These are phyloP conservation scores for Asterophora parasitica DNA, from an alignment of 768 basidiomycete species.

Conservation along the genomic window DNA sequence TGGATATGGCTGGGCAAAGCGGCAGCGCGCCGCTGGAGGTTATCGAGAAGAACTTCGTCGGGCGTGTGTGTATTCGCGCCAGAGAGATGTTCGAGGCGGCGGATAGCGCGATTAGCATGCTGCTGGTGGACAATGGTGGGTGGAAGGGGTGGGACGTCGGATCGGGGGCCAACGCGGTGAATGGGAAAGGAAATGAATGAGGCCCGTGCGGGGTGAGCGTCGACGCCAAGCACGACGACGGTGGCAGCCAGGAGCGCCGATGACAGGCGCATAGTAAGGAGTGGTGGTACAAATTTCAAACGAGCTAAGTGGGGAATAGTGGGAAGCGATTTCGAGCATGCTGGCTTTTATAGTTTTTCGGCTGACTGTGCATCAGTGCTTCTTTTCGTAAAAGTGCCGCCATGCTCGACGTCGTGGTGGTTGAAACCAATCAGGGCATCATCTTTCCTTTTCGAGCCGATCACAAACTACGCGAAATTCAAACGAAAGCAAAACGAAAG, in stretches of 20 bases:
- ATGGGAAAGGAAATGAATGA: constrained; percentile 20
- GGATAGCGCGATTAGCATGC: constrained; percentile 49
- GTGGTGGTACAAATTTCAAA: background rate
- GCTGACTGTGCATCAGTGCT: too few relatives aligned
- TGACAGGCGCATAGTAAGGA: constrained; percentile 11
- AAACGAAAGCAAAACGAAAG: too few relatives aligned
- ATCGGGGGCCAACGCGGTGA: constrained; percentile 2
- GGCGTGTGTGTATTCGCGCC: constrained; percentile 35
- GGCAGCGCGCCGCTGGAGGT: constrained; percentile 37
- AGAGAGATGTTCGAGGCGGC: constrained; percentile 55
- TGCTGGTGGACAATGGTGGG: constrained; percentile 42
- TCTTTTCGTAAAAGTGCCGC: too few relatives aligned
- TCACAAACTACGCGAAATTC: too few relatives aligned
- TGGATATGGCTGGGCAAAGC: constrained; percentile 24
- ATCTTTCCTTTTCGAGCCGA: too few relatives aligned
- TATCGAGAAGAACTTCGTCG: constrained; percentile 28
- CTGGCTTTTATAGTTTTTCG: too few relatives aligned
- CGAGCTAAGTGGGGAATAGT: too few relatives aligned
- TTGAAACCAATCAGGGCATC: too few relatives aligned
- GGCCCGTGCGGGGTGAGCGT: constrained; percentile 8
- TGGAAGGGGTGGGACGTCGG: constrained; percentile 7
- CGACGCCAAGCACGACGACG: constrained; percentile 2
- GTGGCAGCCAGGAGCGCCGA: constrained; percentile 6
- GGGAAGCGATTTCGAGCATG: too few relatives aligned
- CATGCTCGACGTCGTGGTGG: too few relatives aligned